These are phyloP conservation scores for Acidomyces sp. DNA, from an alignment of 495 filamentous ascomycete species.

Conservation along the genomic window DNA sequence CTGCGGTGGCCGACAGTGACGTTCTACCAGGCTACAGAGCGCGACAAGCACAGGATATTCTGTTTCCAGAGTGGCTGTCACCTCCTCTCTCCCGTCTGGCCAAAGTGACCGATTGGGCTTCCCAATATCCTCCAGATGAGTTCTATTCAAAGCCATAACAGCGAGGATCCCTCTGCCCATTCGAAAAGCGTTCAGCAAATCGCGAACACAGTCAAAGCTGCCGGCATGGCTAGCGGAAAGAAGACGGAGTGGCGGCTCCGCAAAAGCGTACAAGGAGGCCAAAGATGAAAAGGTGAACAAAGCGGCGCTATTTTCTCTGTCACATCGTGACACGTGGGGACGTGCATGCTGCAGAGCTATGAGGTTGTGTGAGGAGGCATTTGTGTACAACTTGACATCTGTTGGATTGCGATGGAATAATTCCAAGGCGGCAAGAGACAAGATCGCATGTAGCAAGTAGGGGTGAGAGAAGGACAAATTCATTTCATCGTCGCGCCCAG, in stretches of 20 bases:
- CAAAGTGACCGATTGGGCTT: neutral
- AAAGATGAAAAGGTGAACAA: constrained; percentile 3
- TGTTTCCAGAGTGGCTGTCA: neutral
- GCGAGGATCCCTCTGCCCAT: constrained; percentile 1
- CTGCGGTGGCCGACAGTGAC: neutral
- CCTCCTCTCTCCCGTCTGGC: neutral
- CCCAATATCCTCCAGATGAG: neutral
- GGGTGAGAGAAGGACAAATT: constrained; percentile 2
- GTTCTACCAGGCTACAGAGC: neutral
- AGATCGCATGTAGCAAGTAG: constrained; percentile 1
- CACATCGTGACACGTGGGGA: neutral
- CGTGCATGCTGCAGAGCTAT: constrained; percentile 1
- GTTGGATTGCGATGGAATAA: neutral
- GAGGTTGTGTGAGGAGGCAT: constrained; percentile 2
- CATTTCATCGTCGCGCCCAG: neutral
- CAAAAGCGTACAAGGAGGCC: constrained; percentile 3
- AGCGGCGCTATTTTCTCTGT: neutral
- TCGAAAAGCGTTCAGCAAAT: neutral
- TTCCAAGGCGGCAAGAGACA: neutral
- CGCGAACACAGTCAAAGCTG: neutral
- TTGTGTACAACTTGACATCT: neutral
- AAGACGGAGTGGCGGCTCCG: constrained; percentile 2
- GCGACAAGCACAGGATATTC: neutral
- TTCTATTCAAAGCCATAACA: neutral
- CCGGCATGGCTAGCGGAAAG: neutral